A percentile compares a stretch with the other conserved stretches of the same genome.
Conservation (phyloP, 306 rosid species). For the Citrullus amarus region DNA sequence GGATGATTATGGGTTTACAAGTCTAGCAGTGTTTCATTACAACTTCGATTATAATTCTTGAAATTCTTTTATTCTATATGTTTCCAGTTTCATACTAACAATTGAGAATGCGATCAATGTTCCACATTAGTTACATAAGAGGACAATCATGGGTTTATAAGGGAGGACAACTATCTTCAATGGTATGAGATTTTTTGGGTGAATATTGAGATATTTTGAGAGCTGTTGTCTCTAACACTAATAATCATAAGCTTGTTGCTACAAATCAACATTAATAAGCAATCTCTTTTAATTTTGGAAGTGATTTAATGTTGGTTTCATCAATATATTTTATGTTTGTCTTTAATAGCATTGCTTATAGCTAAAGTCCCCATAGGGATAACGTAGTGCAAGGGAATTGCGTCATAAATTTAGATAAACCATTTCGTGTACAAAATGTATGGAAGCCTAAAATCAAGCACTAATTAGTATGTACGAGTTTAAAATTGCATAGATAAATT, state of each 20-base stretch:
- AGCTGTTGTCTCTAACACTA: too few relatives aligned
- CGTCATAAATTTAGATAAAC: neutral
- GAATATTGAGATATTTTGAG: too few relatives aligned
- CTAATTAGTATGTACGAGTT: neutral
- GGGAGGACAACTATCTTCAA: too few relatives aligned
- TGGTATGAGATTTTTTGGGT: too few relatives aligned
- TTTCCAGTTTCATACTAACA: neutral
- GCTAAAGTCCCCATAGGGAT: neutral
- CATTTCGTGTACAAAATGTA: neutral
- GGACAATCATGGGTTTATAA: too few relatives aligned
- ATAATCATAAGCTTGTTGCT: neutral
- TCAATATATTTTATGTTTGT: neutral
- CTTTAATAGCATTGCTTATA: neutral
- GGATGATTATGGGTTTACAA: too few relatives aligned
- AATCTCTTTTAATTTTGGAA: neutral
- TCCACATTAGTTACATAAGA: too few relatives aligned
- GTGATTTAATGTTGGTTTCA: neutral
- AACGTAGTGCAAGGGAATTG: neutral
- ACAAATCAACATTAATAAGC: neutral
- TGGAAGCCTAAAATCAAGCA: neutral
- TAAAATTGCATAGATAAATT: too few relatives aligned
- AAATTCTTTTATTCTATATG: neutral
- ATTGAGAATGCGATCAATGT: too few relatives aligned
- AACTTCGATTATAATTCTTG: neutral
- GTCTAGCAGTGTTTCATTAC: too few relatives aligned